Percentiles rank a stretch among this genome's conserved stretches.
Conservation (phyloP, 1,284 basidiomycete genomes). For the Phellopilus nigrolimitatus region DNA sequence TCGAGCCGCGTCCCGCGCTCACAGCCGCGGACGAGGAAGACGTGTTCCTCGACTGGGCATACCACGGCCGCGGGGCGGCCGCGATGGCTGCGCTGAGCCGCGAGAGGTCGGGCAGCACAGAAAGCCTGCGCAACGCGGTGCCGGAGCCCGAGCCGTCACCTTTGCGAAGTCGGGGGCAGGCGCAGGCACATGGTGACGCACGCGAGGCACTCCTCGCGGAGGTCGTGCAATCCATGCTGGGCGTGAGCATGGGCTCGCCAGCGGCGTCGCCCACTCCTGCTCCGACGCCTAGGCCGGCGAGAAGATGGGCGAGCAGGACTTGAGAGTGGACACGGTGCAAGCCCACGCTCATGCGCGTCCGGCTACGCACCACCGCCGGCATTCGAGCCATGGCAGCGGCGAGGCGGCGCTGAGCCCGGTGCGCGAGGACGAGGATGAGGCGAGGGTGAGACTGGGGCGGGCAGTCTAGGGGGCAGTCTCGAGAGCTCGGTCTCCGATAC, state of each 20-base stretch:
- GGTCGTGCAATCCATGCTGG: conserved; percentile 8
- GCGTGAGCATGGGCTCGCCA: background rate
- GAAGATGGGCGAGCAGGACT: too few relatives aligned
- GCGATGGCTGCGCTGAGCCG: background rate
- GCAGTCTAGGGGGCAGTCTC: background rate
- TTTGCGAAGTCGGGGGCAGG: background rate
- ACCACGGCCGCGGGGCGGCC: too few relatives aligned
- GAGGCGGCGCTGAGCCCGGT: conserved; percentile 19
- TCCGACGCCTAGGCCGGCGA: too few relatives aligned
- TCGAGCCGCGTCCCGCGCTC: background rate
- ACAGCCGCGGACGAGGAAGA: too few relatives aligned
- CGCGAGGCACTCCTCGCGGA: conserved; percentile 6
- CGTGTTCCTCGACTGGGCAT: too few relatives aligned
- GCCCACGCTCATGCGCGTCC: too few relatives aligned
- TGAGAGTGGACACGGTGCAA: too few relatives aligned
- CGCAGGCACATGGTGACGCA: background rate
- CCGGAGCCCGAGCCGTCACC: background rate
- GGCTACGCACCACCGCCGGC: conserved; percentile 1
- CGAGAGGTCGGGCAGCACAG: too few relatives aligned
- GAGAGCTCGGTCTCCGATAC: background rate
- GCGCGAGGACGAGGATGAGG: conserved; percentile 11
- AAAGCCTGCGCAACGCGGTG: too few relatives aligned
- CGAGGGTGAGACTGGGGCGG: conserved; percentile 7
- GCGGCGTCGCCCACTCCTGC: too few relatives aligned
- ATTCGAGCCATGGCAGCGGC: conserved; percentile 13